Conservation (phyloP, 495 filamentous ascomycete species). For the Penicillium turbatum region DNA sequence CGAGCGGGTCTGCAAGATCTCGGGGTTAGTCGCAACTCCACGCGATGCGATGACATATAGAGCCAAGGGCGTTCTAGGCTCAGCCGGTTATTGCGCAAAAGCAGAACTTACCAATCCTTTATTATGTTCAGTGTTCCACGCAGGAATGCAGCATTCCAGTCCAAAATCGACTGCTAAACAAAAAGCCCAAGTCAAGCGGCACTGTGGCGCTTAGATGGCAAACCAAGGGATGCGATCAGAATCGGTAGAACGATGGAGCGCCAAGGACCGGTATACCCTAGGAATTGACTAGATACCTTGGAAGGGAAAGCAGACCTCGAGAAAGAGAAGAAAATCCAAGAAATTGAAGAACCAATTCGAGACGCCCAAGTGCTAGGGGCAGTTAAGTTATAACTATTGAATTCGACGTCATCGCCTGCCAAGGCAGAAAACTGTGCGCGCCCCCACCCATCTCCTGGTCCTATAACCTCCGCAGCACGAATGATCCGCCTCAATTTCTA, state of each 20-base stretch:
- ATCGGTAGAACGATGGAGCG: neutral
- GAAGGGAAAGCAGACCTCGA: neutral
- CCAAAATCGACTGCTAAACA: neutral
- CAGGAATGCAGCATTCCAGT: neutral
- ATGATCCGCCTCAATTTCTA: neutral
- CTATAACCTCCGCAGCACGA: too few species aligned
- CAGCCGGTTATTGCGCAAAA: neutral
- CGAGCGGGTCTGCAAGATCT: neutral
- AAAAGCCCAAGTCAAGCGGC: neutral
- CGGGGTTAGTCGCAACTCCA: constrained; percentile 1
- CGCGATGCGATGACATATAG: neutral
- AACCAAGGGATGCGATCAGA: neutral
- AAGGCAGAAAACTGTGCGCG: constrained; percentile 8
- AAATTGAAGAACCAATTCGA: neutral
- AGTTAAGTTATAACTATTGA: neutral
- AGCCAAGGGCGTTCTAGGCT: neutral
- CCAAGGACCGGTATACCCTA: neutral
- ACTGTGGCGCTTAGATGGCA: constrained; percentile 8
- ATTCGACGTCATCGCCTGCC: constrained; percentile 22
- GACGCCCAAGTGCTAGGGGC: too few species aligned
- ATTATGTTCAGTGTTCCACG: neutral
- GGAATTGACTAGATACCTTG: neutral
- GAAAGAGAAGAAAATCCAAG: neutral
- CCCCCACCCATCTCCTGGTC: too few species aligned
- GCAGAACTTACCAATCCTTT: neutral